A percentile compares a stretch with the other conserved stretches of the same genome.
Evolutionary conservation across 116 monocot genomes (phyloP).

Genomic region (Cymodocea nodosa): DNA sequence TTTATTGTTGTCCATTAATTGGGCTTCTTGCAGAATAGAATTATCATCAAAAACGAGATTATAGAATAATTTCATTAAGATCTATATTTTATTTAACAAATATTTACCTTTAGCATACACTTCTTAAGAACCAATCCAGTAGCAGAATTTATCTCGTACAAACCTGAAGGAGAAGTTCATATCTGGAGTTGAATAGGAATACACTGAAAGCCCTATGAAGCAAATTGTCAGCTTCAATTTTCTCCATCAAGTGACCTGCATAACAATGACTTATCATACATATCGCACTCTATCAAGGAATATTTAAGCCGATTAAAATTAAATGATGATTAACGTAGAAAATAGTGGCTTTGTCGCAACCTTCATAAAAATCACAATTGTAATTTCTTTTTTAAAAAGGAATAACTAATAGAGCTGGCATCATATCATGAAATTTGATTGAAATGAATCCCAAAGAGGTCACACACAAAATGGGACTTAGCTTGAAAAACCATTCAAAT

Average conservation of each 20-base stretch:
- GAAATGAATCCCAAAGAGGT: too few species aligned
- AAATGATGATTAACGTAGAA: not conserved
- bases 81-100: too few species aligned
- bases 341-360: not conserved
- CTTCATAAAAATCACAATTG: not conserved
- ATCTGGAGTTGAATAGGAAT: slow-evolving; percentile 88
- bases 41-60: too few species aligned
- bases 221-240: slow-evolving; percentile 76
- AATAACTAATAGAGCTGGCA: too few species aligned
- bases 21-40: too few species aligned
- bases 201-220: slow-evolving; percentile 97
- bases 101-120: too few species aligned
- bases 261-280: not conserved
- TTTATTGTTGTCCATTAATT: too few species aligned
- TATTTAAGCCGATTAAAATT: not conserved
- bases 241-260: slow-evolving; percentile 94
- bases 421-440: too few species aligned
- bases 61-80: too few species aligned
- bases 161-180: slow-evolving; percentile 89
- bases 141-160: not conserved
- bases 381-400: too few species aligned
- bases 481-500: too few species aligned
- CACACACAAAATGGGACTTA: too few species aligned
- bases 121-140: not conserved
- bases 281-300: not conserved